Conservation (phyloP, 2,329 filamentous ascomycete genomes). For the Exophiala oligosperma region DNA sequence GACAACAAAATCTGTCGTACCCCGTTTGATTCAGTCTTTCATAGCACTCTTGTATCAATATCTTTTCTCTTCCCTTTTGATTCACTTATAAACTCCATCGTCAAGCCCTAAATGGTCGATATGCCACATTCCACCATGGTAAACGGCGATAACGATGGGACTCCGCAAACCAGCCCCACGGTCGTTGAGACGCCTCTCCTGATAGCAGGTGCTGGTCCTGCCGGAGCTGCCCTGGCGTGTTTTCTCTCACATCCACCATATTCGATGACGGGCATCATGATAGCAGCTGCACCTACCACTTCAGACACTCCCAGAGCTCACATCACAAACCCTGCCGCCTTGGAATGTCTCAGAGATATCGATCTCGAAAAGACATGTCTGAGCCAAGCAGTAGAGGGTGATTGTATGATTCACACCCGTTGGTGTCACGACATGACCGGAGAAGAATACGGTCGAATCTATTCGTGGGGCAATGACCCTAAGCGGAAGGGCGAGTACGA, state of each 20-base stretch:
- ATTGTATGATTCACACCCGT: conserved; percentile 42
- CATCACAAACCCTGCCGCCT: conserved; percentile 29
- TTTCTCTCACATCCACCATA: conserved; percentile 24
- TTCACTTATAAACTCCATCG: background rate
- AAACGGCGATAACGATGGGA: conserved; percentile 7
- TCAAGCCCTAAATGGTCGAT: background rate
- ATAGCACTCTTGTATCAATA: too few relatives aligned
- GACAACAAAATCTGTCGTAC: too few relatives aligned
- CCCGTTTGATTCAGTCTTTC: background rate
- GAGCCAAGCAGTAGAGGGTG: conserved; percentile 34
- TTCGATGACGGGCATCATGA: conserved; percentile 29
- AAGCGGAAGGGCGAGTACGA: conserved; percentile 41
- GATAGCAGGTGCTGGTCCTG: conserved; percentile 52
- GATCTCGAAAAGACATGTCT: conserved; percentile 41
- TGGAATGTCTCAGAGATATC: conserved; percentile 47
- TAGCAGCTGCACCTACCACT: conserved; percentile 26
- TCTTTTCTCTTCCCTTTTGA: too few relatives aligned
- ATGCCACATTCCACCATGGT: conserved; percentile 10
- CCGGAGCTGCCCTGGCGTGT: conserved; percentile 46
- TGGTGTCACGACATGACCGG: conserved; percentile 48
- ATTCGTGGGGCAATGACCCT: conserved; percentile 46
- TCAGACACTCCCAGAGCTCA: conserved; percentile 29
- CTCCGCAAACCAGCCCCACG: conserved; percentile 5
- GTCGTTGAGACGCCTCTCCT: conserved; percentile 24
- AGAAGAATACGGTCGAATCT: conserved; percentile 45